Conservation (phyloP, 192 early-diverging fungal species). For the Mortierella alpina region DNA sequence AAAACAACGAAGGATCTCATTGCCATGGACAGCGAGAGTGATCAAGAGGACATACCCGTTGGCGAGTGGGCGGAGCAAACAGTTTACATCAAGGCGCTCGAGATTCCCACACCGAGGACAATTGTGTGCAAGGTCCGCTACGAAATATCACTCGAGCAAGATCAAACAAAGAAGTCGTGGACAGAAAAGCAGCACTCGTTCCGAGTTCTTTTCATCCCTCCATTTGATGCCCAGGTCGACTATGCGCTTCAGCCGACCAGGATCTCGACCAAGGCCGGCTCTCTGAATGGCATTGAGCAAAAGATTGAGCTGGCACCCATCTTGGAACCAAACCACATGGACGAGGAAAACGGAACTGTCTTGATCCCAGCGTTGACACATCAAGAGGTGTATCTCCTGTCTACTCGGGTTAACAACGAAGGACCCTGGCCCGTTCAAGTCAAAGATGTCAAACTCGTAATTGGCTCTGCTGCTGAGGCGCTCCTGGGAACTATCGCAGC, state of each 20-base stretch:
- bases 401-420: constrained; percentile 47
- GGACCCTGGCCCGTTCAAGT: constrained; percentile 47
- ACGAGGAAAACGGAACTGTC: constrained; percentile 62
- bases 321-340: constrained; percentile 16
- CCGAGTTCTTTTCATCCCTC: constrained; percentile 63
- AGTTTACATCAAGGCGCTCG: constrained; percentile 20
- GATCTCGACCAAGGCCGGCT: not conserved
- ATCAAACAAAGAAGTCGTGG: constrained; percentile 31
- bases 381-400: constrained; percentile 29
- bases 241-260: constrained; percentile 30
- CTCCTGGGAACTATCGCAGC: not conserved
- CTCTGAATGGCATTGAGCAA: not conserved
- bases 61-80: constrained; percentile 39
- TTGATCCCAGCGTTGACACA: constrained; percentile 57
- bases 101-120: constrained; percentile 33
- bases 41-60: constrained; percentile 15
- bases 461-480: constrained; percentile 9
- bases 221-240: constrained; percentile 65
- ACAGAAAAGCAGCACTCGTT: constrained; percentile 68
- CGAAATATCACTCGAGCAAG: constrained; percentile 46
- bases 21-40: constrained; percentile 11
- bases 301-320: constrained; percentile 6
- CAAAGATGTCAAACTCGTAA: constrained; percentile 34
- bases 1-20: constrained; percentile 5
- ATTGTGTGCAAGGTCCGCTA: constrained; percentile 53